These are phyloP conservation scores for Aspergillus tubingensis DNA, from an alignment of 2,329 filamentous ascomycete genomes.

Conservation along the genomic window DNA sequence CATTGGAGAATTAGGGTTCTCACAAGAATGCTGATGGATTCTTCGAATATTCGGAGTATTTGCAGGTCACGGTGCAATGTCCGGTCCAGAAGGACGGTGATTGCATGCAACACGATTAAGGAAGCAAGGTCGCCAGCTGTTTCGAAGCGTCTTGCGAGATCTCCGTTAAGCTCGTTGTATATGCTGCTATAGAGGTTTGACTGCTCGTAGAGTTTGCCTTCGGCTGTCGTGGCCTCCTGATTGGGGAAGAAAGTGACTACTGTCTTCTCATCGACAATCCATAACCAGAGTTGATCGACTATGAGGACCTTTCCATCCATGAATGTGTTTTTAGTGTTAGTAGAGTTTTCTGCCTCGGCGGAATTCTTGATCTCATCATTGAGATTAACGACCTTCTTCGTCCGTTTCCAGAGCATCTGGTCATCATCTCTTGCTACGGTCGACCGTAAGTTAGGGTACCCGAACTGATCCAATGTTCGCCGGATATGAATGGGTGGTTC, in stretches of 20 bases:
- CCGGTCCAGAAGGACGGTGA: constrained; percentile 62
- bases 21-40: constrained; percentile 65
- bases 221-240: constrained; percentile 36
- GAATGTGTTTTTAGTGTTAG: constrained; percentile 21
- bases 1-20: constrained; percentile 3
- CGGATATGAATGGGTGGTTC: constrained; percentile 64
- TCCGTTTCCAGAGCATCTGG: constrained; percentile 66
- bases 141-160: constrained; percentile 63
- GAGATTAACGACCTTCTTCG: constrained; percentile 55
- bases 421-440: constrained; percentile 64
- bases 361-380: constrained; percentile 50
- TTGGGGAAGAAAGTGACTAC: constrained; percentile 38
- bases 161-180: constrained; percentile 67
- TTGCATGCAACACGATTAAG: constrained; percentile 62
- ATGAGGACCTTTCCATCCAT: constrained; percentile 57
- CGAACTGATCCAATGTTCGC: constrained; percentile 64
- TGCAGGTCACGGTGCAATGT: constrained; percentile 63
- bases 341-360: constrained; percentile 14
- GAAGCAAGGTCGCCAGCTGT: constrained; percentile 64
- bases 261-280: constrained; percentile 41
- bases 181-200: constrained; percentile 65
- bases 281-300: constrained; percentile 67
- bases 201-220: constrained; percentile 44
- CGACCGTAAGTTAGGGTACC: constrained; percentile 62
- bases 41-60: constrained; percentile 66